A percentile compares a stretch with the other conserved stretches of the same genome.
phyloP scores from a whole-genome alignment of 371 early-diverging fungal genomes.

The Saksenaea oblongispora region DNA sequence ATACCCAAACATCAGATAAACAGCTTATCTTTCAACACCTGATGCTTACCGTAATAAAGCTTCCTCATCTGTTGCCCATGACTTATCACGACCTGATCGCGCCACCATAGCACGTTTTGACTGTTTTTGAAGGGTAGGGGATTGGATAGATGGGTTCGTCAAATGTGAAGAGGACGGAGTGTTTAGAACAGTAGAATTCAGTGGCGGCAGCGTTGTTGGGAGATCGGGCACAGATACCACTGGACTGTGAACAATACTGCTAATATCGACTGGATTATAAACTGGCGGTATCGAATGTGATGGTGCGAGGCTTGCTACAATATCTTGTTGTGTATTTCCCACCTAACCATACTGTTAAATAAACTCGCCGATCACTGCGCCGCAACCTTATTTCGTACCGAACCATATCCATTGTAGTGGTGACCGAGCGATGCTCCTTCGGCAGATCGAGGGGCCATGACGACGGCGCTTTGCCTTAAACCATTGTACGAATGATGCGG shows the following conservation, averaged over 20 bases:
- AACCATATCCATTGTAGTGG: constrained; percentile 5
- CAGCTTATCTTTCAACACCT: neutral
- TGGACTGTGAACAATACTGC: constrained; percentile 7
- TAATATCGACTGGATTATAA: constrained; percentile 7
- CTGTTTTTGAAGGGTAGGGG: neutral
- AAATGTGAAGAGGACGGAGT: neutral
- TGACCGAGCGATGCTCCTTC: neutral
- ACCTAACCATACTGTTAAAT: constrained; percentile 1
- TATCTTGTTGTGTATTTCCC: constrained; percentile 3
- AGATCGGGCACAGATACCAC: constrained; percentile 3
- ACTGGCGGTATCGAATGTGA: constrained; percentile 1
- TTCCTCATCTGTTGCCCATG: constrained; percentile 1
- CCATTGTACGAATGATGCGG: constrained; percentile 17
- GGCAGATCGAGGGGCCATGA: neutral
- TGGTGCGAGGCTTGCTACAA: constrained; percentile 6
- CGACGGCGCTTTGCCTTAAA: constrained; percentile 10
- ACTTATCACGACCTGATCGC: neutral
- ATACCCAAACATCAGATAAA: neutral
- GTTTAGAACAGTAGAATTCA: constrained; percentile 4
- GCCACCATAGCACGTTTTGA: neutral
- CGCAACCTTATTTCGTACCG: constrained; percentile 2
- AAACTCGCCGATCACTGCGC: constrained; percentile 6
- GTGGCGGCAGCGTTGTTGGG: constrained; percentile 11
- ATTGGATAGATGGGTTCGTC: neutral
- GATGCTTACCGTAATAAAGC: neutral